phyloP scores from a whole-genome alignment of 176 grass and related monocot genomes.

The Aegilops bicornis region DNA sequence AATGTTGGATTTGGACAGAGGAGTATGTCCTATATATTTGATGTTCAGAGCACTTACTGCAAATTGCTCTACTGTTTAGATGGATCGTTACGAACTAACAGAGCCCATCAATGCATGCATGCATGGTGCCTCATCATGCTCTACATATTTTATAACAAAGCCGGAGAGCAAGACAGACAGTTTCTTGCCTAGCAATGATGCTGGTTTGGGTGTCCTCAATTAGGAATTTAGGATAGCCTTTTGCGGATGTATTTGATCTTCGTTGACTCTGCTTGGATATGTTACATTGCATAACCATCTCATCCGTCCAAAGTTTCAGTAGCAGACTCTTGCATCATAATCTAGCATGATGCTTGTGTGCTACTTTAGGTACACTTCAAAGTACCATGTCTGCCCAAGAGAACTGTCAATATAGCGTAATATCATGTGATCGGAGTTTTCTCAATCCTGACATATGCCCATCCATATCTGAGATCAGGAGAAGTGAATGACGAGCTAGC shows the following conservation, averaged over 20 bases:
- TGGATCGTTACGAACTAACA: conserved; percentile 15
- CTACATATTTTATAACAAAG: conserved; percentile 20
- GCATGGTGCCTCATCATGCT: conserved; percentile 47
- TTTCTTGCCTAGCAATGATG: conserved; percentile 38
- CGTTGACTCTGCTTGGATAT: conserved; percentile 29
- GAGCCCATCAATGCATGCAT: conserved; percentile 29
- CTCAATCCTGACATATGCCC: neutral
- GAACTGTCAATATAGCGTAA: conserved; percentile 24
- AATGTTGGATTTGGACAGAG: conserved; percentile 29
- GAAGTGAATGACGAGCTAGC: conserved; percentile 28
- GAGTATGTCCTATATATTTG: neutral
- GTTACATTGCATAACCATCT: conserved; percentile 11
- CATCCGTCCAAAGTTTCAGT: conserved; percentile 5
- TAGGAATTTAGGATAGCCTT: conserved; percentile 27
- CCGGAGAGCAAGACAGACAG: neutral
- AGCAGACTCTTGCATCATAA: conserved; percentile 4
- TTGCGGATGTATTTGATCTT: conserved; percentile 8
- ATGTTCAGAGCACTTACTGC: conserved; percentile 4
- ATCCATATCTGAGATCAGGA: conserved; percentile 27
- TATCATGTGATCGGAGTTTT: neutral
- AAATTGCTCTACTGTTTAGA: conserved; percentile 6
- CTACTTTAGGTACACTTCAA: conserved; percentile 36
- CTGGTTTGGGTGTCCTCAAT: conserved; percentile 1
- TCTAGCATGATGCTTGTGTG: conserved; percentile 33
- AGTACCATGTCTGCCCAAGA: conserved; percentile 17